Evolutionary conservation across 495 filamentous ascomycete species (phyloP).

Genomic region (Neurospora sp.): DNA sequence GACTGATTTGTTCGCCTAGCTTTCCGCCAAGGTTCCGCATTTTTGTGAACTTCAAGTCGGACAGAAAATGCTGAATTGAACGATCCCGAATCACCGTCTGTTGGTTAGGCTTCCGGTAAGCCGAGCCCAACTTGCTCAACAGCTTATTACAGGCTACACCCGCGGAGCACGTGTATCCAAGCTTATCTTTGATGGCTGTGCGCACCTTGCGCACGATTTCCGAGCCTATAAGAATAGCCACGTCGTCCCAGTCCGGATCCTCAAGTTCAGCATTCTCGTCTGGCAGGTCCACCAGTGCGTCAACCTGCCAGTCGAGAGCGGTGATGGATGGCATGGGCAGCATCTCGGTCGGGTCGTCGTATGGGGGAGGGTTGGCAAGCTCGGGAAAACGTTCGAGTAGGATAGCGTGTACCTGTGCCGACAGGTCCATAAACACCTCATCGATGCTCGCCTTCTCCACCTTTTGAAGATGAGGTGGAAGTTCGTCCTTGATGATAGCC

Average conservation of each 20-base stretch:
- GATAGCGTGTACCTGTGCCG: constrained; percentile 64
- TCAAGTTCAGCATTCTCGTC: constrained; percentile 61
- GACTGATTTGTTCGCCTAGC: constrained; percentile 73
- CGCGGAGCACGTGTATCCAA: constrained; percentile 79
- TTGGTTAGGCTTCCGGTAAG: constrained; percentile 82
- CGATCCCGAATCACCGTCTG: constrained; percentile 85
- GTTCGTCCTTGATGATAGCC: constrained; percentile 63
- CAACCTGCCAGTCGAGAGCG: constrained; percentile 70
- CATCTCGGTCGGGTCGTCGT: constrained; percentile 60
- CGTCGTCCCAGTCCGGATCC: constrained; percentile 93
- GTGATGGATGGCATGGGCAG: constrained; percentile 67
- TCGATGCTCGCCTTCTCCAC: constrained; percentile 88
- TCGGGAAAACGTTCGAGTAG: constrained; percentile 73
- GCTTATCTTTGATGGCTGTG: constrained; percentile 37
- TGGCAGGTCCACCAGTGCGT: constrained; percentile 69
- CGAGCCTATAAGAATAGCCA: constrained; percentile 73
- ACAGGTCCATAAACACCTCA: constrained; percentile 89
- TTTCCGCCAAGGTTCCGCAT: constrained; percentile 96
- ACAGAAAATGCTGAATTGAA: constrained; percentile 70
- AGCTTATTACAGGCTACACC: constrained; percentile 89
- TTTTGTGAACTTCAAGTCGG: constrained; percentile 86
- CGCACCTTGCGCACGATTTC: constrained; percentile 79
- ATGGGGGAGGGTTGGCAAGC: constrained; percentile 48
- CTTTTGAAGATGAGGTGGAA: constrained; percentile 51
- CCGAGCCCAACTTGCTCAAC: constrained; percentile 87